Evolutionary conservation across 345 rosid genomes (phyloP).

Genomic region (Hypericum androsaemum): DNA sequence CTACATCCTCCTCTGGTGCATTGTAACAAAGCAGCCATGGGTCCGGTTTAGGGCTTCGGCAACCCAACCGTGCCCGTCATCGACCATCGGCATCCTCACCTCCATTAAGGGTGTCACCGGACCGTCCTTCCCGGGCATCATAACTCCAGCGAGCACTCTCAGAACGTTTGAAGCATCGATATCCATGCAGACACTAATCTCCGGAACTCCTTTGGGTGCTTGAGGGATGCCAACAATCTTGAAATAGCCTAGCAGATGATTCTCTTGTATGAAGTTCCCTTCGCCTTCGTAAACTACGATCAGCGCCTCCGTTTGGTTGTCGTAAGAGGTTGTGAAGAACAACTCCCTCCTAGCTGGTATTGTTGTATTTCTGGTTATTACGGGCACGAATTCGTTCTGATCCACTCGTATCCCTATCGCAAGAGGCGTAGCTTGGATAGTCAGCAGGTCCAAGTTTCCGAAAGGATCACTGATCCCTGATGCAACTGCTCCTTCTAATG

Average conservation of each 20-base stretch:
- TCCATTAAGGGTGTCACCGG: constrained; percentile 65
- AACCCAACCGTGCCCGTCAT: constrained; percentile 85
- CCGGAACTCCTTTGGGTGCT: constrained; percentile 62
- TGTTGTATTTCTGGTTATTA: constrained; percentile 58
- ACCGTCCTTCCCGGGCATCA: constrained; percentile 46
- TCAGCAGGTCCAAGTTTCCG: constrained; percentile 68
- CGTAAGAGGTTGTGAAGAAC: constrained; percentile 50
- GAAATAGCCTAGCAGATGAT: constrained; percentile 78
- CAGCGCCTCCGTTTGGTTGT: constrained; percentile 64
- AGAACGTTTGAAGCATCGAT: constrained; percentile 60
- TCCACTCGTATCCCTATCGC: constrained; percentile 56
- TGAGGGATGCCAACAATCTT: constrained; percentile 65
- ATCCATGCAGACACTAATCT: constrained; percentile 86
- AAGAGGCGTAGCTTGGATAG: constrained; percentile 69
- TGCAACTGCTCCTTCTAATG: constrained; percentile 83
- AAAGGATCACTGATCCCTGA: constrained; percentile 78
- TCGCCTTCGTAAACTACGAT: constrained; percentile 78
- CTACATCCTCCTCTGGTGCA: constrained; percentile 43
- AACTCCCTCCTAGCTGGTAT: constrained; percentile 73
- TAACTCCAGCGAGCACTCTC: constrained; percentile 55
- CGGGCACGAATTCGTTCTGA: constrained; percentile 46
- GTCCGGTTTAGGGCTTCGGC: constrained; percentile 48
- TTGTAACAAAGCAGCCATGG: constrained; percentile 51
- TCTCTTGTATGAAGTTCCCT: constrained; percentile 51
- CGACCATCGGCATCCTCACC: constrained; percentile 85